Evolutionary conservation across 2,329 filamentous ascomycete species (phyloP), one percentile per base, ranked within the genome.

Genomic region (Colletotrichum liriopes): DNA sequence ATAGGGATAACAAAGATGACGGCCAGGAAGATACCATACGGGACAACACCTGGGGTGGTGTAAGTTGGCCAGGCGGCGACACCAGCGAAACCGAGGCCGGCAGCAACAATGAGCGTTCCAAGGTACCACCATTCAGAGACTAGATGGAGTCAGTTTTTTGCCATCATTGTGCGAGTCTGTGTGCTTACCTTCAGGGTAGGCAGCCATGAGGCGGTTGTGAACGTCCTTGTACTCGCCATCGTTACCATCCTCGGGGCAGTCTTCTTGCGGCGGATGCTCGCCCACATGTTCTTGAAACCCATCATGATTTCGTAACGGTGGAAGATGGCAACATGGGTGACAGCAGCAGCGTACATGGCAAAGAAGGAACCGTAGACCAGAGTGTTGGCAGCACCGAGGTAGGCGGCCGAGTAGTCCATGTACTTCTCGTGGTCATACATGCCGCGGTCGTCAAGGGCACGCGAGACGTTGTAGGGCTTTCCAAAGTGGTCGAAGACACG

Each of bases 91-190:
- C 81, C 81, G 20, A 83, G 76, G 20, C 77, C 80, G 35, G 85
- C 76, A 39, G 83, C 79, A 3, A 80, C 63, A 6, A 80, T 55
- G 2, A 84, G 77, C 5, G 77, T 73, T 26, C 77, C 70, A 1
- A 80, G 70, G 65, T 84, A 86, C 84, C 84, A 86, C 83, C 82
- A 85, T 55, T 84, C 82, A 5, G 84, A 83, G 0, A 82, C 80
- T 74, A 71, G 23, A 73, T 51, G 11, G 12, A 11, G 11, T 72
- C 20, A 73, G 52, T 16, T 1, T 32, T 5, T 18, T 0, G 8
- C n/a, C 18, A 1, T 12, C 11, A 20, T 6, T 16, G 29, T 20
- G 9, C 3, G 6, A 20, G 8, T 12, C 2, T 23, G 2, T 1
- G 5, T 16, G 9, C 71, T 52, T 12, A 68, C 73, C 76, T 68